Conservation (phyloP, 2,329 filamentous ascomycete genomes). For the Talaromyces sp. region DNA sequence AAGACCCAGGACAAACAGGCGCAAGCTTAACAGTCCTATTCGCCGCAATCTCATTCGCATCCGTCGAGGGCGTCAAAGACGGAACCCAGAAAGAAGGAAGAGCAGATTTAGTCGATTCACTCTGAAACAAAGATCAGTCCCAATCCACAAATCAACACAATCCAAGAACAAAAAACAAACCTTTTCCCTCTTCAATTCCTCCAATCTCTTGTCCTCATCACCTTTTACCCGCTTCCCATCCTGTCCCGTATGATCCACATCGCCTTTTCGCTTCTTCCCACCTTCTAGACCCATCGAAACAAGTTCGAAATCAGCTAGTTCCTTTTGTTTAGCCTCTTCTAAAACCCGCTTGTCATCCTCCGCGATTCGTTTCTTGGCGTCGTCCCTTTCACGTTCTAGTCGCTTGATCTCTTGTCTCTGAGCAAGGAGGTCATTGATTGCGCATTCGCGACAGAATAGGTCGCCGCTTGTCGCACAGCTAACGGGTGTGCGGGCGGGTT, state of each 20-base stretch:
- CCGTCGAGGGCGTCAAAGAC: constrained; percentile 71
- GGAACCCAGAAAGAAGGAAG: constrained; percentile 94
- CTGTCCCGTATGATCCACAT: constrained; percentile 43
- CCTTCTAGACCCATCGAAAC: constrained; percentile 69
- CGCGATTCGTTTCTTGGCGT: constrained; percentile 62
- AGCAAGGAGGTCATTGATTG: constrained; percentile 83
- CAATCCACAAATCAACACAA: too few relatives aligned
- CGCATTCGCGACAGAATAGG: constrained; percentile 94
- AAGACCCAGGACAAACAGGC: constrained; percentile 77
- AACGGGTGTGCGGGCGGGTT: constrained; percentile 78
- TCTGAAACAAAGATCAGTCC: constrained; percentile 28
- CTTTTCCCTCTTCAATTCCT: constrained; percentile 73
- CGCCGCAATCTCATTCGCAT: constrained; percentile 58
- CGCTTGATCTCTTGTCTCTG: constrained; percentile 92
- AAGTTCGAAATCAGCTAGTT: constrained; percentile 80
- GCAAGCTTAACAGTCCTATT: constrained; percentile 66
- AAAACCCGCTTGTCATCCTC: constrained; percentile 65
- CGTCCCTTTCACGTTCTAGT: constrained; percentile 66
- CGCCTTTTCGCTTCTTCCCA: constrained; percentile 25
- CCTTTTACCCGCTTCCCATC: constrained; percentile 74
- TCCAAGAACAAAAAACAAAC: constrained; percentile 41
- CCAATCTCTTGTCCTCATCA: constrained; percentile 74
- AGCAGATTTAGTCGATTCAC: constrained; percentile 63
- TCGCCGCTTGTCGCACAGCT: constrained; percentile 78
- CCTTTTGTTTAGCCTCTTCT: constrained; percentile 69